Conservation (phyloP, 2,329 filamentous ascomycete genomes). For the Apiospora phragmitis region DNA sequence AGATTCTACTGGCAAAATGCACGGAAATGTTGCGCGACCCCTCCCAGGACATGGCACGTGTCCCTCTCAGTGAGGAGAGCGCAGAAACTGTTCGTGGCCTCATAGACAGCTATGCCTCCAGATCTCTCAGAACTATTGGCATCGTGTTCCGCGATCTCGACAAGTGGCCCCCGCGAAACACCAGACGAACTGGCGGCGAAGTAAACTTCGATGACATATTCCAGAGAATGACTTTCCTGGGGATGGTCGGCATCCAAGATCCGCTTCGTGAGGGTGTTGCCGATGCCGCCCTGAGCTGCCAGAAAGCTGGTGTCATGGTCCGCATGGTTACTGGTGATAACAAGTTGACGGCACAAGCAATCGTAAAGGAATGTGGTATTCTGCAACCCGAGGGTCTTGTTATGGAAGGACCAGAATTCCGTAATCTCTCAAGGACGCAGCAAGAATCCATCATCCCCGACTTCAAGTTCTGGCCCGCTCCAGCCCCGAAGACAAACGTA, state of each 20-base stretch:
- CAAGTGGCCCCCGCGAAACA: constrained; percentile 74
- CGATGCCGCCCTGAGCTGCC: constrained; percentile 71
- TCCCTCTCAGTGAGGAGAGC: constrained; percentile 52
- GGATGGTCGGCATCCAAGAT: constrained; percentile 79
- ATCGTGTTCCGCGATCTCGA: constrained; percentile 83
- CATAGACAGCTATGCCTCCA: constrained; percentile 76
- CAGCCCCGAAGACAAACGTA: constrained; percentile 75
- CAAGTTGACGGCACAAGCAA: constrained; percentile 74
- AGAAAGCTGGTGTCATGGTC: constrained; percentile 74
- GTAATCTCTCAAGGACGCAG: constrained; percentile 66
- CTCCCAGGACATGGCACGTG: constrained; percentile 40
- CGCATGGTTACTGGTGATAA: constrained; percentile 89
- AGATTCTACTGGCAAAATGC: constrained; percentile 62
- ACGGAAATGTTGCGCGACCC: constrained; percentile 52
- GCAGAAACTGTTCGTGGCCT: constrained; percentile 60
- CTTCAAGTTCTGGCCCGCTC: constrained; percentile 74
- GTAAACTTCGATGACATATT: constrained; percentile 69
- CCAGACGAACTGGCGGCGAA: constrained; percentile 53
- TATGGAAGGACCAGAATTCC: constrained; percentile 78
- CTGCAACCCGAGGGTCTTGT: constrained; percentile 66
- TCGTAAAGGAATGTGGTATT: constrained; percentile 78
- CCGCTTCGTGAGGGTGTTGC: constrained; percentile 74
- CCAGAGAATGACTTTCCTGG: constrained; percentile 65
- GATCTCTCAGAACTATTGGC: constrained; percentile 82
- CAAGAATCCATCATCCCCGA: constrained; percentile 66